These are phyloP conservation scores for Dendrobium catenatum DNA, from an alignment of 106 monocot genomes.

Conservation along the genomic window DNA sequence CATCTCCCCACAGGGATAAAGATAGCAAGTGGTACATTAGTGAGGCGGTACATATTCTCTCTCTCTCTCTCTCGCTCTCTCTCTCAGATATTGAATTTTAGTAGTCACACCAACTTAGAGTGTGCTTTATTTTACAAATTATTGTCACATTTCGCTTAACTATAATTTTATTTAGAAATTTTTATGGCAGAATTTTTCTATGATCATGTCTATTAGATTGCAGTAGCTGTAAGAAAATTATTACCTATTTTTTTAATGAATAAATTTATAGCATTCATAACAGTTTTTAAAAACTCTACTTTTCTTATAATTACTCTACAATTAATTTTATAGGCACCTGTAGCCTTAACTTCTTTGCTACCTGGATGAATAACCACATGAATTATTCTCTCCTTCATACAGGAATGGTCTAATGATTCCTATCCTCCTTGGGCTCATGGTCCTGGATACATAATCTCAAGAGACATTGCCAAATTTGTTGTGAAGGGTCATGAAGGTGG, in stretches of 20 bases:
- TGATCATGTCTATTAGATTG: too few relatives aligned
- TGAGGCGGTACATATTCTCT: constrained; percentile 32
- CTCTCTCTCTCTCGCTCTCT: background rate
- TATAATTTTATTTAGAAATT: too few relatives aligned
- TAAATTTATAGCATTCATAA: too few relatives aligned
- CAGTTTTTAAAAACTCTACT: too few relatives aligned
- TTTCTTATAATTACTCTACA: too few relatives aligned
- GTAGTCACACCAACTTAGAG: background rate
- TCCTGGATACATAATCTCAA: constrained; percentile 86
- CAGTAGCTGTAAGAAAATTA: too few relatives aligned
- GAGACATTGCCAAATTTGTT: constrained; percentile 88
- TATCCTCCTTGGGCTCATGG: constrained; percentile 99
- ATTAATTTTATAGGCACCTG: too few relatives aligned
- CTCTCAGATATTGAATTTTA: background rate
- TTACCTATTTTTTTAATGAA: too few relatives aligned
- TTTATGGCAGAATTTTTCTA: too few relatives aligned
- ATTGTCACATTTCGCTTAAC: too few relatives aligned
- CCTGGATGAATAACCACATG: background rate
- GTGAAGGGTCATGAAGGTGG: constrained; percentile 63
- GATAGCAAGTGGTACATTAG: constrained; percentile 92
- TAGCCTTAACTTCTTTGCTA: background rate
- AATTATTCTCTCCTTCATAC: background rate
- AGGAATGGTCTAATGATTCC: constrained; percentile 79
- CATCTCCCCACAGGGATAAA: constrained; percentile 71
- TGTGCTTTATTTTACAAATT: too few relatives aligned